phyloP scores from a whole-genome alignment of 352 stramenopile genomes.

The Phytophthora tentaculata region DNA sequence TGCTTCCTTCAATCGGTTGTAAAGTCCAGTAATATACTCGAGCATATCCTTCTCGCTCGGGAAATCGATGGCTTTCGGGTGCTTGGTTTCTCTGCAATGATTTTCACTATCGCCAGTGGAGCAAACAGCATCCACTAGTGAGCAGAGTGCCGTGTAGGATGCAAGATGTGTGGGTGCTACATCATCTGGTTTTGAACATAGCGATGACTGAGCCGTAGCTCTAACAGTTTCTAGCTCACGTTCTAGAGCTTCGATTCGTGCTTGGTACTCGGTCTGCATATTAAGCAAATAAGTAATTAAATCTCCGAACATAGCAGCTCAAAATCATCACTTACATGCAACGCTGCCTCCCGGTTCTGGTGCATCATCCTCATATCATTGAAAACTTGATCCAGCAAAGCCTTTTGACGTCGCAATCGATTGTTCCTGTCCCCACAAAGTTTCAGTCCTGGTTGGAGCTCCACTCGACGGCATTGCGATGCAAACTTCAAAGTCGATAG shows the following conservation, averaged over 20 bases:
- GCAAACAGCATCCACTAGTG: constrained; percentile 40
- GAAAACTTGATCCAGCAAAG: constrained; percentile 53
- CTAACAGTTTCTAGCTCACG: constrained; percentile 31
- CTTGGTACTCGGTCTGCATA: constrained; percentile 47
- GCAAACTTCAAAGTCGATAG: constrained; percentile 82
- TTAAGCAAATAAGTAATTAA: background rate
- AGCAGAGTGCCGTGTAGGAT: constrained; percentile 57
- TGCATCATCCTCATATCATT: constrained; percentile 58
- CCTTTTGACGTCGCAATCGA: constrained; percentile 25
- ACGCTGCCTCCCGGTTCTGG: constrained; percentile 51
- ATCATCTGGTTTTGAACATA: constrained; percentile 4
- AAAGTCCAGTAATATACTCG: constrained; percentile 48
- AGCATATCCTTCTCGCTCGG: constrained; percentile 31
- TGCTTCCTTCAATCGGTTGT: constrained; percentile 36
- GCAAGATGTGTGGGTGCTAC: constrained; percentile 22
- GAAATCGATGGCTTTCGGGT: constrained; percentile 42
- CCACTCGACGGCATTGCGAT: constrained; percentile 65
- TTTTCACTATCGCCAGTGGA: background rate
- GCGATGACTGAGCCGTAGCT: background rate
- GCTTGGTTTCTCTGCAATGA: constrained; percentile 6
- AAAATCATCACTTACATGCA: constrained; percentile 41
- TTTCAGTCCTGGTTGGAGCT: constrained; percentile 37
- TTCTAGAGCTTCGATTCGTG: constrained; percentile 44
- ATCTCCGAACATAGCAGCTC: background rate
- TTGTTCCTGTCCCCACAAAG: constrained; percentile 17